Base-by-base conservation (phyloP, 331 rosid genomes). In the Ulmus americana region DNA sequence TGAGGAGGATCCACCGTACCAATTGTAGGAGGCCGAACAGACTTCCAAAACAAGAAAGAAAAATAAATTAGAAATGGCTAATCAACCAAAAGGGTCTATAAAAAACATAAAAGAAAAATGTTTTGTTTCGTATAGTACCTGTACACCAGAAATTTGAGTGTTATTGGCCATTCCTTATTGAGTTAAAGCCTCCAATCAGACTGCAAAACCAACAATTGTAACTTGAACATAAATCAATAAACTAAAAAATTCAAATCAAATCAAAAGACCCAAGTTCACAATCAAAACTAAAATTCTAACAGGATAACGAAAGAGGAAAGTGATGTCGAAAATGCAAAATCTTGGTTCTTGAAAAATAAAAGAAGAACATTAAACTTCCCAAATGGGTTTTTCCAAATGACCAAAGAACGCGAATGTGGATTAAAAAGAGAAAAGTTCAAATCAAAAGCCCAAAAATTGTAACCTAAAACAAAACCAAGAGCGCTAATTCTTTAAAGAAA, bases 1-100 rank as follows among this genome's bases (percentile, higher is more conserved):
- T 89, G 86, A 48, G 84, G 88, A 67, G 94, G 87, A 62, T 91
- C 97, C 86, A 81, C 69, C 18, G 88, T 63, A 85, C 90, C 87
- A 60, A 77, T 72, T 6, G 81, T 53, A 6, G 91, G 90, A 72
- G 90, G 90, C 78, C 89, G 89, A 60, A 84, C 72, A 80, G 91
- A 95, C 96, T 88, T 65, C 60, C 71, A 61, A 20, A 20, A 64
- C 15, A 64, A 40, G 48, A 55, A 45, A 5, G n/a, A 63, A 57
- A 16, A 45, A 69, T 43, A 12, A 50, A 63, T 74, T 39, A 54
- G 55, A 50, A 55, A 28, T 44, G 10, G 18, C 56, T 28, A 28
- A 28, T 28, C 44, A 4, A 74, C 64, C 18, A 9, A 70, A 58
- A 50, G 45, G 35, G 59, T 45, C 41, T 53, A 28, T 56, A 54